phyloP scores from a whole-genome alignment of 1,284 basidiomycete genomes.

The Austropuccinia psidii region DNA sequence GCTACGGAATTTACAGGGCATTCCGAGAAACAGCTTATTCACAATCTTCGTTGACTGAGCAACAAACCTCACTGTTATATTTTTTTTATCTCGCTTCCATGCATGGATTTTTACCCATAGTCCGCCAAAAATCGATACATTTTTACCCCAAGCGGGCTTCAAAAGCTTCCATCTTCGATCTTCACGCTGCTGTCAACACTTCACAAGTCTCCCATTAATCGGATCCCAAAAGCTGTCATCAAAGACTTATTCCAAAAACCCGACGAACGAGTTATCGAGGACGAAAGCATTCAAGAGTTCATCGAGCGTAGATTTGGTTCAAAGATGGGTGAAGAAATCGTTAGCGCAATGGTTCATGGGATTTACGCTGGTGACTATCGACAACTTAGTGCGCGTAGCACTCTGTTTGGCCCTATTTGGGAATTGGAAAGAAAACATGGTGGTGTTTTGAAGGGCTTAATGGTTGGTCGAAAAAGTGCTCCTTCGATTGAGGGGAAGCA shows the following conservation, averaged over 20 bases:
- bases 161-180: conserved; percentile 52
- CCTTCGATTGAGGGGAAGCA: conserved; percentile 33
- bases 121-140: conserved; percentile 69
- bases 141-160: conserved; percentile 56
- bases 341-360: conserved; percentile 80
- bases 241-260: conserved; percentile 46
- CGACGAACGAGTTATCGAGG: conserved; percentile 51
- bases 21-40: no score
- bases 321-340: conserved; percentile 63
- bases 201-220: conserved; percentile 40
- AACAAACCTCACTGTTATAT: no score
- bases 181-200: conserved; percentile 47
- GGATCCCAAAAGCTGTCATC: conserved; percentile 41
- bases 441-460: conserved; percentile 61
- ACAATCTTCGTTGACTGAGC: no score
- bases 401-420: conserved; percentile 68
- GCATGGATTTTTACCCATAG: not conserved
- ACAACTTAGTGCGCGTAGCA: conserved; percentile 59
- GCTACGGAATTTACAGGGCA: no score
- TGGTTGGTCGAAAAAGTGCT: conserved; percentile 47
- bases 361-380: conserved; percentile 83
- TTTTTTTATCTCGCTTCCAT: not conserved
- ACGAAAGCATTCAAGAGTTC: conserved; percentile 77
- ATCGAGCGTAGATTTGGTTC: conserved; percentile 67
- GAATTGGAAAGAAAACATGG: conserved; percentile 63